These are phyloP conservation scores for Eleusine coracana DNA, from an alignment of 176 grass and related monocot species.

Conservation along the genomic window DNA sequence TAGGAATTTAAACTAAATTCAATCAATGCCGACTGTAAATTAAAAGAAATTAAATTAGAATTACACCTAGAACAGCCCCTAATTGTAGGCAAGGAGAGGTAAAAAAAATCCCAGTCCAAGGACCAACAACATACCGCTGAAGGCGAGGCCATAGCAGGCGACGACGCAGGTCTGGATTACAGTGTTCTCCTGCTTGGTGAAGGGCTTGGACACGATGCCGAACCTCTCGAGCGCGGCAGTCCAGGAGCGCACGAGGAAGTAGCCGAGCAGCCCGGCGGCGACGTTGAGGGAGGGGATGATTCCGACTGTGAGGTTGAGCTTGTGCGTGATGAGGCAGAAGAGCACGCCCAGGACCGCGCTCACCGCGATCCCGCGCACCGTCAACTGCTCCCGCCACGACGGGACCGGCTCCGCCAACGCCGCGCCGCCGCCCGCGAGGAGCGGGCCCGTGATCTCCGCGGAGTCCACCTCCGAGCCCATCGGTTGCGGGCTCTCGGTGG, in stretches of 20 bases:
- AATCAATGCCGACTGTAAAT: neutral
- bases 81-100: neutral
- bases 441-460: conserved; percentile 50
- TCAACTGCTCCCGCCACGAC: conserved; percentile 72
- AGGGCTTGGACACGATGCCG: conserved; percentile 58
- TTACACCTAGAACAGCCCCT: neutral
- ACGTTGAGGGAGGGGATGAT: conserved; percentile 96
- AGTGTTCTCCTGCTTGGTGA: conserved; percentile 91
- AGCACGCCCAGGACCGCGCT: conserved; percentile 65
- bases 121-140: conserved; percentile 60
- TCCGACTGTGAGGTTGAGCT: conserved; percentile 96
- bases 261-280: conserved; percentile 71
- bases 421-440: conserved; percentile 23
- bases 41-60: neutral
- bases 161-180: conserved; percentile 90
- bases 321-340: conserved; percentile 83
- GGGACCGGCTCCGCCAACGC: conserved; percentile 42
- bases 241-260: conserved; percentile 51
- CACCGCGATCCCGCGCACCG: conserved; percentile 59
- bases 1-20: neutral
- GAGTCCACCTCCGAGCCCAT: conserved; percentile 55
- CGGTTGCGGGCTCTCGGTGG: neutral
- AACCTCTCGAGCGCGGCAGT: conserved; percentile 45
- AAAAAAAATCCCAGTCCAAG: too few relatives aligned
- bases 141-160: conserved; percentile 83